Evolutionary conservation across 495 filamentous ascomycete species (phyloP).

Genomic region (Daldinia bambusicola): DNA sequence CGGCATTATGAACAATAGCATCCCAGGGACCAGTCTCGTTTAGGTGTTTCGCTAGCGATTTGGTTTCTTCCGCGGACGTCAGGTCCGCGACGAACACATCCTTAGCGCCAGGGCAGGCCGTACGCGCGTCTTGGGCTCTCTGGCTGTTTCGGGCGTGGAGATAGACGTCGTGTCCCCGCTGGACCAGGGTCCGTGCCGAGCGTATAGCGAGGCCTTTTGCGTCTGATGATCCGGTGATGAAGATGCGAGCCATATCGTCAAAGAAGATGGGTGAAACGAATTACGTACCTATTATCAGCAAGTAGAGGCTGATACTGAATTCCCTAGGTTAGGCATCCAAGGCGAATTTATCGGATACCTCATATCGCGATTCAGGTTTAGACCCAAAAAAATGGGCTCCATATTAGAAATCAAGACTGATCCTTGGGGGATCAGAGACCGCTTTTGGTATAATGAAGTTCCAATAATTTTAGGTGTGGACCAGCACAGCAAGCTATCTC

Average conservation of each 20-base stretch:
- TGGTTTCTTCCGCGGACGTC: slow-evolving; percentile 62
- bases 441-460: no score
- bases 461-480: no score
- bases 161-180: slow-evolving; percentile 64
- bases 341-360: not conserved
- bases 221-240: slow-evolving; percentile 62
- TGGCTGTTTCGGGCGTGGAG: slow-evolving; percentile 66
- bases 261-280: no score
- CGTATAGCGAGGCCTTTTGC: slow-evolving; percentile 58
- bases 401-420: no score
- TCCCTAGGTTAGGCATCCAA: not conserved
- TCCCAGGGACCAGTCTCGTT: slow-evolving; percentile 64
- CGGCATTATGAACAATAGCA: slow-evolving; percentile 68
- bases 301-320: not conserved
- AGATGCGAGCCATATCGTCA: slow-evolving; percentile 61
- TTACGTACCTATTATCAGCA: not conserved
- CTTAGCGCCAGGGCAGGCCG: slow-evolving; percentile 60
- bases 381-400: not conserved
- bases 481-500: no score
- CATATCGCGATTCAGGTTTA: not conserved
- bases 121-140: slow-evolving; percentile 57
- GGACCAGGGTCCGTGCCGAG: slow-evolving; percentile 61
- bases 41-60: slow-evolving; percentile 61
- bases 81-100: slow-evolving; percentile 64
- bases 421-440: no score